phyloP scores from a whole-genome alignment of 2,329 filamentous ascomycete genomes.

The Trichoderma atrobrunneum region DNA sequence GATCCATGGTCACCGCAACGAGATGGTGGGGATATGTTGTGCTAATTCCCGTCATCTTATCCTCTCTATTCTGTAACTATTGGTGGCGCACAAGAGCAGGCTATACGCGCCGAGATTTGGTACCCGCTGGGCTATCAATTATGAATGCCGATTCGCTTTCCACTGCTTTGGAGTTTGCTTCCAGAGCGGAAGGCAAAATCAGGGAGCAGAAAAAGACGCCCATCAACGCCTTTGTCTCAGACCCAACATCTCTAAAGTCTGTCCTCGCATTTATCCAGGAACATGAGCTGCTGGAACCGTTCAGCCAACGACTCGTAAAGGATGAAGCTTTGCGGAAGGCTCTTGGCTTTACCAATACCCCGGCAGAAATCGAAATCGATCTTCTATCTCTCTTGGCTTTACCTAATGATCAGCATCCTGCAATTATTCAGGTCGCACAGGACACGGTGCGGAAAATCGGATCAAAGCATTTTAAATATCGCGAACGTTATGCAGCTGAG shows the following conservation, averaged over 20 bases:
- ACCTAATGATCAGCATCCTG: constrained; percentile 17
- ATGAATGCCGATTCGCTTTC: constrained; percentile 20
- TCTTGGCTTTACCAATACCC: not conserved
- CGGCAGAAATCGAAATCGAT: constrained; percentile 18
- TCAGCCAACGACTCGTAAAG: constrained; percentile 15
- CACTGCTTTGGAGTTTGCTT: constrained; percentile 24
- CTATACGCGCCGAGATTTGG: constrained; percentile 32
- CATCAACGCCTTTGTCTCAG: constrained; percentile 19
- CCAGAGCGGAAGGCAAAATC: constrained; percentile 19
- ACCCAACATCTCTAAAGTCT: constrained; percentile 17
- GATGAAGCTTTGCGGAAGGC: constrained; percentile 7
- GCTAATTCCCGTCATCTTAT: constrained; percentile 48
- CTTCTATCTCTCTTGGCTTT: constrained; percentile 19
- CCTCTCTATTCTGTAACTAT: constrained; percentile 46
- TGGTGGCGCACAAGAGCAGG: constrained; percentile 48
- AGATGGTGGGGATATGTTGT: constrained; percentile 54
- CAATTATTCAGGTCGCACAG: constrained; percentile 21
- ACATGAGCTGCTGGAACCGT: constrained; percentile 22
- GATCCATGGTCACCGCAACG: constrained; percentile 49
- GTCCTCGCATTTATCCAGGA: constrained; percentile 21
- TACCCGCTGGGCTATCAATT: not conserved
- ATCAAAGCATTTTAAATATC: constrained; percentile 23
- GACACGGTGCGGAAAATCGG: constrained; percentile 17
- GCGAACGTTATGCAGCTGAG: constrained; percentile 26
- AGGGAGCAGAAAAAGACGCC: constrained; percentile 8